Base-by-base conservation (phyloP, 139 green algal genomes). In the Coccomyxa sp. region DNA sequence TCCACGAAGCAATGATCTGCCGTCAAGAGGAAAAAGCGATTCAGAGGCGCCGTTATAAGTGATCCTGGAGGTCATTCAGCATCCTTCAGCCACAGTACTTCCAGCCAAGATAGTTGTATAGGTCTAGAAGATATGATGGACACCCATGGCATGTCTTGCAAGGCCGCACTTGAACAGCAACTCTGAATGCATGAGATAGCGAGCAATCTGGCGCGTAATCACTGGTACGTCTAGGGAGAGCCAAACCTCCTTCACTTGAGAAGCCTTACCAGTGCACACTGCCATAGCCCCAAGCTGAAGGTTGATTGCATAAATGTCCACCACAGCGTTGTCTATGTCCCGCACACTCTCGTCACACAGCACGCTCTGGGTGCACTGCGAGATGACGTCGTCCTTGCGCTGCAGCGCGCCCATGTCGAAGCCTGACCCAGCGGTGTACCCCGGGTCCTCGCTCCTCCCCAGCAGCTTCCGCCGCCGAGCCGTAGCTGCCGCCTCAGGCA, bases 1-100 rank as follows among this genome's bases (percentile, higher is more conserved):
- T 71, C 64, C n/a, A 71, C 64, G n/a, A 71, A 71, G 64, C 64
- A 71, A 6, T 71, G 64, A 36, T 71, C 64, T 37, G 64, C 64
- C 18, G 64, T 71, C 24, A 71, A 29, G 10, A 71, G 24, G n/a
- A 38, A 71, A 36, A 37, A 37, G 2, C 64, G 12, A 36, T 34
- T 29, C 2, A 34, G 33, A 7, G 64, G 64, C 12, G 29, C n/a
- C 33, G 27, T 71, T 31, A 71, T 36, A 10, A 71, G 64, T 10
- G 64, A 18, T 10, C 64, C 64, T 71, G 64, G 24, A 6, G n/a
- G n/a, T n/a, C n/a, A n/a, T n/a, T n/a, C n/a, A n/a, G n/a, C n/a
- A n/a, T n/a, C n/a, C n/a, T n/a, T n/a, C n/a, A n/a, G n/a, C n/a
- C n/a, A n/a, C n/a, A n/a, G n/a, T n/a, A n/a, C n/a, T n/a, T n/a